Conservation (phyloP, 2,329 filamentous ascomycete species). For the Aspergillus ibericus region DNA sequence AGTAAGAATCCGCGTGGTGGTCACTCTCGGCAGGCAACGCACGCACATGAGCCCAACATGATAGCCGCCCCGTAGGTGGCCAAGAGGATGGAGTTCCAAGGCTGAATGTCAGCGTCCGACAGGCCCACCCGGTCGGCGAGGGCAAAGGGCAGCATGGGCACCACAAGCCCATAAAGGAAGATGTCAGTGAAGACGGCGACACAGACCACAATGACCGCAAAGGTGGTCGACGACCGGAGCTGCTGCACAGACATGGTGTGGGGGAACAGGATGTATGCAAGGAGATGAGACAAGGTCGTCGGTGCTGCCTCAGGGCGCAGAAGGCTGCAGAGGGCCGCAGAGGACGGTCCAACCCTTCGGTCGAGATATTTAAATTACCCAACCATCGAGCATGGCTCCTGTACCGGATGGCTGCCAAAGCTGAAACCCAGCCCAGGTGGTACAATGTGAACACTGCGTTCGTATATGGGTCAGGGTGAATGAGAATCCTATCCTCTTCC, state of each 20-base stretch:
- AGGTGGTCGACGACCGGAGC: constrained; percentile 8
- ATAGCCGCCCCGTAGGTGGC: background rate
- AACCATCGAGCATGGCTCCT: no score
- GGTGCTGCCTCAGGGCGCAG: background rate
- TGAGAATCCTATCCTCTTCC: no score
- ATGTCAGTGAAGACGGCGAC: constrained; percentile 17
- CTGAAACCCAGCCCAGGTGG: no score
- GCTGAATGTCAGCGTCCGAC: background rate
- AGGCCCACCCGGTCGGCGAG: background rate
- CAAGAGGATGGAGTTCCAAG: background rate
- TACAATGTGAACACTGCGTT: no score
- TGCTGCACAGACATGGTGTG: background rate
- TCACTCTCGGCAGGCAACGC: background rate
- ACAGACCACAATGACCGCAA: constrained; percentile 11
- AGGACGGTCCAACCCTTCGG: no score
- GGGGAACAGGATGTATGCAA: background rate
- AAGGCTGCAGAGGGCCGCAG: no score
- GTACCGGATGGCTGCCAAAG: no score
- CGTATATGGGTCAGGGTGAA: no score
- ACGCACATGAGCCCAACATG: background rate
- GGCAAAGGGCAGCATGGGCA: constrained; percentile 18
- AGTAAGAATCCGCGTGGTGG: background rate
- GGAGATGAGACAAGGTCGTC: background rate
- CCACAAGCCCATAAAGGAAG: constrained; percentile 23
- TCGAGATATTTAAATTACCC: background rate